Conservation (phyloP, 805 yeast species). For the Zygoascus bituminiphila region DNA sequence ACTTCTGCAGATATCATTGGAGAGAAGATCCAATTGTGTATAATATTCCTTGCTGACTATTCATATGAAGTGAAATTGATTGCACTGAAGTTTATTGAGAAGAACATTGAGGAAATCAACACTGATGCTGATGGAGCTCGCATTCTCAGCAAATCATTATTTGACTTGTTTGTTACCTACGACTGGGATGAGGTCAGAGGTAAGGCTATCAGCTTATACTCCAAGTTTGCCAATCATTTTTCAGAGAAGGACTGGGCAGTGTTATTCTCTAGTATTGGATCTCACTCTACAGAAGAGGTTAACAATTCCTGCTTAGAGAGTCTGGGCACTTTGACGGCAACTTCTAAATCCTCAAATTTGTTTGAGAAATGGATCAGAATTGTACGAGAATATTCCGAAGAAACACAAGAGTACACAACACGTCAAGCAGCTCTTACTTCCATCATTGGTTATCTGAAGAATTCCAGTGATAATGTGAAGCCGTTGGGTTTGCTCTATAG, state of each 20-base stretch:
- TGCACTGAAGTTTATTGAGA: conserved; percentile 11
- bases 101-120: not conserved
- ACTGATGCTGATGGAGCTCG: no score
- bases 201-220: conserved; percentile 15
- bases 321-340: conserved; percentile 37
- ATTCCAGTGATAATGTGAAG: not conserved
- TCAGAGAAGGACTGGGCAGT: conserved; percentile 20
- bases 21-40: not conserved
- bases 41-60: conserved; percentile 11
- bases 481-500: conserved; percentile 14
- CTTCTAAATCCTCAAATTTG: conserved; percentile 9
- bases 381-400: conserved; percentile 30
- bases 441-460: conserved; percentile 28
- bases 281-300: conserved; percentile 38
- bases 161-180: conserved; percentile 15
- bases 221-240: not conserved
- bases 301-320: conserved; percentile 42
- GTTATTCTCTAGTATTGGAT: conserved; percentile 27
- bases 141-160: conserved; percentile 5
- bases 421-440: conserved; percentile 42
- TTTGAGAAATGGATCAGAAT: conserved; percentile 26
- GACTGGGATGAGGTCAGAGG: conserved; percentile 23
- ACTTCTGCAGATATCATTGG: not conserved
- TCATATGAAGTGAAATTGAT: conserved; percentile 20
- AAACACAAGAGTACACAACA: conserved; percentile 37